phyloP scores from a whole-genome alignment of 208 protist species.

The Leptomonas seymouri region DNA sequence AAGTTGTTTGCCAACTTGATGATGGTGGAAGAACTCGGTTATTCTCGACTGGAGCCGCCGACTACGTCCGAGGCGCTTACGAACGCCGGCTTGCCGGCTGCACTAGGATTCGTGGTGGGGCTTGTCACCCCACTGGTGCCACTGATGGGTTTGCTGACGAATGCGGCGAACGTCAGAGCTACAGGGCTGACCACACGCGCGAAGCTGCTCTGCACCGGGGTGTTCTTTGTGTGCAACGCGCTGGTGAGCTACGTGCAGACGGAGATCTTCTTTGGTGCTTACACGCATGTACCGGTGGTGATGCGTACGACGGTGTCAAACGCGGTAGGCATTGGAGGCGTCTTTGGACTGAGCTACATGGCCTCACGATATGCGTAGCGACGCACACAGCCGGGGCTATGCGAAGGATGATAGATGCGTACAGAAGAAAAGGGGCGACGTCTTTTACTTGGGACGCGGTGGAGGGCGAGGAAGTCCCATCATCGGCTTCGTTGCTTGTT shows the following conservation, averaged over 20 bases:
- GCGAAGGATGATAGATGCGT: no score
- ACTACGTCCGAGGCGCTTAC: slow-evolving; percentile 58
- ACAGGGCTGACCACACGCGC: slow-evolving; percentile 9
- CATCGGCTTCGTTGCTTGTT: not conserved
- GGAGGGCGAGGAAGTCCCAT: no score
- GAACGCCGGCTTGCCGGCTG: slow-evolving; percentile 59
- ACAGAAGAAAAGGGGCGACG: no score
- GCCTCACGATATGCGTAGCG: slow-evolving; percentile 26
- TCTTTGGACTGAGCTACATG: slow-evolving; percentile 49
- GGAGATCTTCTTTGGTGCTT: slow-evolving; percentile 83
- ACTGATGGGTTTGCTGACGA: slow-evolving; percentile 17
- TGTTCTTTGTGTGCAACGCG: slow-evolving; percentile 33
- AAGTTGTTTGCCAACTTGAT: slow-evolving; percentile 91
- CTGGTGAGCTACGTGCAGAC: slow-evolving; percentile 57
- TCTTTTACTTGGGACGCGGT: no score
- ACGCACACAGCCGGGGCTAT: not conserved
- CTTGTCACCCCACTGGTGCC: slow-evolving; percentile 33
- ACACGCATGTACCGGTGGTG: slow-evolving; percentile 43
- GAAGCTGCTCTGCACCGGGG: slow-evolving; percentile 24
- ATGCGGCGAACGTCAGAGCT: not conserved
- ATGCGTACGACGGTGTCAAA: slow-evolving; percentile 43
- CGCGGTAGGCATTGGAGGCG: slow-evolving; percentile 33
- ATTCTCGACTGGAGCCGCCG: slow-evolving; percentile 80
- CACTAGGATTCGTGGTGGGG: slow-evolving; percentile 62
- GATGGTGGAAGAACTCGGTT: slow-evolving; percentile 96